phyloP scores from a whole-genome alignment of 1,284 basidiomycete genomes.

The Irpex sp. region DNA sequence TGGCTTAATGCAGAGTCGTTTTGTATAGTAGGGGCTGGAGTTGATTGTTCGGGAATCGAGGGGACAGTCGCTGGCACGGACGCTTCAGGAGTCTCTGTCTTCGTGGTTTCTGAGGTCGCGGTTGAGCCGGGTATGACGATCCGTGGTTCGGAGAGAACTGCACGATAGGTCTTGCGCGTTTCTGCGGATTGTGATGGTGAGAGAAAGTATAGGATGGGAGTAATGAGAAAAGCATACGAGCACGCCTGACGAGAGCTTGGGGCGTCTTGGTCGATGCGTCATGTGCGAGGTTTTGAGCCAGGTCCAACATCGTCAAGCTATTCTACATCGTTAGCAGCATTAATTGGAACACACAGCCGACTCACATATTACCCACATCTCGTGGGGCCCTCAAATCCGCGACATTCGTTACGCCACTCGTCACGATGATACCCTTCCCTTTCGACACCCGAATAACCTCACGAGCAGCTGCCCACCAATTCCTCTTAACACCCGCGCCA shows the following conservation, averaged over 20 bases:
- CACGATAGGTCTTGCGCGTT: conserved; percentile 59
- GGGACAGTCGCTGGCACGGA: background rate
- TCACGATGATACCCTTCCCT: conserved; percentile 69
- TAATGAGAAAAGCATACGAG: conserved; percentile 49
- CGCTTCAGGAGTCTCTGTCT: background rate
- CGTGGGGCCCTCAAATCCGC: conserved; percentile 62
- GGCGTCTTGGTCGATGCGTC: conserved; percentile 56
- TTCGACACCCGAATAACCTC: conserved; percentile 76
- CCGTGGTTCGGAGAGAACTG: conserved; percentile 68
- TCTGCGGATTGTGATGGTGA: conserved; percentile 27
- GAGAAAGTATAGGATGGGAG: background rate
- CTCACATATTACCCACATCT: conserved; percentile 74
- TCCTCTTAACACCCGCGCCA: conserved; percentile 55
- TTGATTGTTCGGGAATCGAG: background rate
- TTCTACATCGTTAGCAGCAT: background rate
- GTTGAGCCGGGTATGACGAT: conserved; percentile 46
- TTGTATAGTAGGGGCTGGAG: background rate
- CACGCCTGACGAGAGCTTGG: conserved; percentile 64
- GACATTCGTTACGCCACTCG: conserved; percentile 54
- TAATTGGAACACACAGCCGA: conserved; percentile 7
- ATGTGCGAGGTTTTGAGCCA: conserved; percentile 64
- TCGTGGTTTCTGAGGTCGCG: background rate
- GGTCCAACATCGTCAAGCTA: conserved; percentile 58
- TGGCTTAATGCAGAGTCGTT: background rate
- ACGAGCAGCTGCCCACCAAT: conserved; percentile 79